These are phyloP conservation scores for Talaromyces funiculosus DNA, from an alignment of 2,329 filamentous ascomycete genomes.

Conservation along the genomic window DNA sequence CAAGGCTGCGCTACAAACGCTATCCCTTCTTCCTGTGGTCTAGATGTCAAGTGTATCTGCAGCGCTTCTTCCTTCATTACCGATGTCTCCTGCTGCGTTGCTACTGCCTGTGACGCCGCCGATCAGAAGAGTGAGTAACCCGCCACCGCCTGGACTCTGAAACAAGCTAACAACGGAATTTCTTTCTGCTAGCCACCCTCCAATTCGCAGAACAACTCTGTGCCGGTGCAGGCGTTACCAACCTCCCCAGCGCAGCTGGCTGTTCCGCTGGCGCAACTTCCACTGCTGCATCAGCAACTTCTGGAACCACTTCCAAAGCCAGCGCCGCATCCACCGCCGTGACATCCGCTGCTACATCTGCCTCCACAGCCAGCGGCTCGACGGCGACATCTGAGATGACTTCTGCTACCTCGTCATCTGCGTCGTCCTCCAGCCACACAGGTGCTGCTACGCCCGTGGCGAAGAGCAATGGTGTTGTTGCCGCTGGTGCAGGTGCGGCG, in stretches of 20 bases:
- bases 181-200: conserved; percentile 27
- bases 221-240: conserved; percentile 30
- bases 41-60: conserved; percentile 49
- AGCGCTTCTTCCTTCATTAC: conserved; percentile 40
- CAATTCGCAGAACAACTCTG: conserved; percentile 36
- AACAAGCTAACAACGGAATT: background rate
- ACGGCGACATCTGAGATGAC: conserved; percentile 4
- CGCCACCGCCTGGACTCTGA: background rate
- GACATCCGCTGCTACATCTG: conserved; percentile 4
- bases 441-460: conserved; percentile 18
- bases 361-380: background rate
- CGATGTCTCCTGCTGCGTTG: conserved; percentile 48
- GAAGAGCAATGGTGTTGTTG: conserved; percentile 21
- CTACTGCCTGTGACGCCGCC: conserved; percentile 33
- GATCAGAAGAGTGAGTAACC: conserved; percentile 38
- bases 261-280: conserved; percentile 19
- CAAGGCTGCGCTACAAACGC: conserved; percentile 39
- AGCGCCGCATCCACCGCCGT: conserved; percentile 11
- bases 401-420: conserved; percentile 21
- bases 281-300: background rate
- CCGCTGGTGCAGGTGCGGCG: conserved; percentile 27
- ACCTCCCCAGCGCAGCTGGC: conserved; percentile 29
- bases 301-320: conserved; percentile 6
- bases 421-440: conserved; percentile 20
- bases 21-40: conserved; percentile 34